Base-by-base conservation (phyloP, 441 rosid genomes). In the Omphalea diandra region DNA sequence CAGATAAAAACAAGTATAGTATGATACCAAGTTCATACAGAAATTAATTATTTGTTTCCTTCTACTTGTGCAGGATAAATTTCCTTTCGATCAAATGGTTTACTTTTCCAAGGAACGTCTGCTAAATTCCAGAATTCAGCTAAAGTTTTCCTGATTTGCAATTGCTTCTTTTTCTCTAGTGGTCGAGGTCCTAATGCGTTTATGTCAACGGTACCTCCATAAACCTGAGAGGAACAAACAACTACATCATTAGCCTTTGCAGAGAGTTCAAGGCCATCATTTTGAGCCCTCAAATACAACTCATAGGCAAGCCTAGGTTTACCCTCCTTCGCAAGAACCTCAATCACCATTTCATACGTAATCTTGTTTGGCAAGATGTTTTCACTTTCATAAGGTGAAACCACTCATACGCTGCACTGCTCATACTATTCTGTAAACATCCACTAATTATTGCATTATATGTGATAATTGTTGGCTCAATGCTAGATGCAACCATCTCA, bases 321-420 rank as follows among this genome's bases (percentile, higher is more conserved):
- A 14, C 89, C 91, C 56, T 88, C 96, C 40, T 83, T 86, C 7
- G 87, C 89, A 7, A 90, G 89, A 31, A 82, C 89, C 81, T 88
- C 89, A 9, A 90, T 84, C 80, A 93, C 74, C 96, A 85, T 82
- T 80, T 83, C 90, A 7, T 86, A 91, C 6, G 88, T 86, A 47
- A 94, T 89, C 80, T 88, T 91, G 4, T 91, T 86, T 12, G 94
- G 90, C 9, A 75, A 24, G 63, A 94, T 76, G 27, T 81, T 80
- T 38, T 86, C 59, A 77, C 80, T 85, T 76, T 81, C 96, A 94
- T 85, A 3, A 90, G 86, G 65, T 88, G 89, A 80, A 91, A 89
- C 98, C 98, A 94, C 67, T 89, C 98, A 22, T 89, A 94, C 8
- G 94, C 97, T 49, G 83, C 86, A 63, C 88, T 77, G 83, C 93